Percentiles rank a stretch among this genome's conserved stretches.
phyloP scores from a whole-genome alignment of 2,329 filamentous ascomycete genomes.

The Cladosporium sp. region DNA sequence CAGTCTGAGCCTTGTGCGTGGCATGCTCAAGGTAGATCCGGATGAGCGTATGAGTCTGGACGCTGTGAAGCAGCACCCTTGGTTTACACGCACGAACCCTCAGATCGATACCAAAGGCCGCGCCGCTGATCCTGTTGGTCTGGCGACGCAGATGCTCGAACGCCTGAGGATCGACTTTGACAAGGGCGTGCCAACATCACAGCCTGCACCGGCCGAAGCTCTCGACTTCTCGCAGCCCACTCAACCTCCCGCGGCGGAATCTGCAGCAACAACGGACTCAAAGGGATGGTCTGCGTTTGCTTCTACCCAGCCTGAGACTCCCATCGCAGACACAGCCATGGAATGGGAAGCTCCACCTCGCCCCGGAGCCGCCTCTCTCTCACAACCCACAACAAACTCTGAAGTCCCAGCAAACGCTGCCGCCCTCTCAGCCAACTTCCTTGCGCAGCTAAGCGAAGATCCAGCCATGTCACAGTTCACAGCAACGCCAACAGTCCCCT shows the following conservation, averaged over 20 bases:
- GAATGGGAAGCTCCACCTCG: constrained; percentile 81
- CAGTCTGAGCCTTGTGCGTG: constrained; percentile 78
- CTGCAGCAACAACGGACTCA: constrained; percentile 23
- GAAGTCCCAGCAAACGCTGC: constrained; percentile 37
- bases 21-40: constrained; percentile 86
- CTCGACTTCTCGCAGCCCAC: constrained; percentile 64
- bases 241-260: constrained; percentile 21
- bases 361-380: constrained; percentile 41
- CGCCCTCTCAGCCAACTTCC: constrained; percentile 34
- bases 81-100: constrained; percentile 83
- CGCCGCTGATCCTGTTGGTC: constrained; percentile 72
- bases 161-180: constrained; percentile 85
- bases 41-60: constrained; percentile 77
- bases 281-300: constrained; percentile 56
- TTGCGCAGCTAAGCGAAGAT: constrained; percentile 75
- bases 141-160: constrained; percentile 95
- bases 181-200: constrained; percentile 60
- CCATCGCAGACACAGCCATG: constrained; percentile 69
- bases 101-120: constrained; percentile 73
- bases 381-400: constrained; percentile 28
- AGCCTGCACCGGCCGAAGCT: constrained; percentile 42
- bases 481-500: constrained; percentile 71
- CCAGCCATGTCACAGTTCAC: constrained; percentile 84
- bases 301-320: constrained; percentile 82
- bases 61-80: constrained; percentile 85